Evolutionary conservation across 768 basidiomycete species (phyloP), one percentile per base, ranked within the genome.

Genomic region (Gyrodon lividus): DNA sequence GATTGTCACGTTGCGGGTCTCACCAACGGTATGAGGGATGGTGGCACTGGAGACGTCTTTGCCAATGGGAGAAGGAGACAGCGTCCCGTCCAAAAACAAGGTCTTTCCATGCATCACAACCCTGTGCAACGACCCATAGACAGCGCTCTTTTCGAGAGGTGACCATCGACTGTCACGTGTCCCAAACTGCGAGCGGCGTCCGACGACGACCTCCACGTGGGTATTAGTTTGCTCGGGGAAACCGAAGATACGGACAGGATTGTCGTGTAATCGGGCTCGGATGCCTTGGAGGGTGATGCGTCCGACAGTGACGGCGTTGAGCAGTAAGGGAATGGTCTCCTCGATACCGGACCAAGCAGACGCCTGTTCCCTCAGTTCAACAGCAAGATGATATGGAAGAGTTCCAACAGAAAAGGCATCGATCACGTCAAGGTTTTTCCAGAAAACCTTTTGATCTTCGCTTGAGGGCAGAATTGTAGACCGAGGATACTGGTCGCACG

Each of bases 91-190:
- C 20, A 99, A 75, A 77, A 86, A 92, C 43, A 86, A 81, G 0
- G 95, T 98, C 61, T 91, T 84, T 2, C 88, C 89, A 59, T 97
- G 87, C 46, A 98, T 76, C 46, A 95, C 82, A 22, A 99, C 95
- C 52, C 97, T 81, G 69, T 98, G 93, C 30, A 98, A 81, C 26
- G 83, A 78, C 35, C 92, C 95, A 2, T 82, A 72, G 17, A 92
- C 76, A 0, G 73, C 67, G 14, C 66, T 77, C 20, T 80, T 78
- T 14, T 83, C 78, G 34, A 98, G 70, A 6, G 96, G 93, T 14
- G 96, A 96, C 96, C 96, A 99, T 45, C 74, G 74, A 19, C 70
- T 69, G 6, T 71, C 62, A 20, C 75, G 74, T 47, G 72, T 69
- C 13, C 64, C 67, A 66, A 90, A 91, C 38, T 74, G 71, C 17